Conservation (phyloP, 108 stramenopile species). For the Nitzschia putrida region DNA sequence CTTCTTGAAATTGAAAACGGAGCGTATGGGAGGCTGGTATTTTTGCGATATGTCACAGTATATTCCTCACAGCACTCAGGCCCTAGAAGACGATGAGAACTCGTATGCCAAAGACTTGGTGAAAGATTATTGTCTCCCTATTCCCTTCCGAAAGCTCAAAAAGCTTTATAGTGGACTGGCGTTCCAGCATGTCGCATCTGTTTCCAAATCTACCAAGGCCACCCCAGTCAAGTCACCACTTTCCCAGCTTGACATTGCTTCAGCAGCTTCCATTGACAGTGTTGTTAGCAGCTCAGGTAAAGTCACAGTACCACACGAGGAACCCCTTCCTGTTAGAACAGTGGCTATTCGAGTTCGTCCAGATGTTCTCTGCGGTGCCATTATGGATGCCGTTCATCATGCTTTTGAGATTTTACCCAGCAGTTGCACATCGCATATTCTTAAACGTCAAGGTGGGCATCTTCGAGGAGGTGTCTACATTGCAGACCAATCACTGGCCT, state of each 20-base stretch:
- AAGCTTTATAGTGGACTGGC: constrained; percentile 38
- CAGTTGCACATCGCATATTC: constrained; percentile 28
- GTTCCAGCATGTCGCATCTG: constrained; percentile 14
- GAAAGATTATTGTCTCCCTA: constrained; percentile 42
- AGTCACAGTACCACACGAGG: constrained; percentile 22
- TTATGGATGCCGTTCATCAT: constrained; percentile 59
- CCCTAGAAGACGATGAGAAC: too few relatives aligned
- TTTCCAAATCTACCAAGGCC: neutral
- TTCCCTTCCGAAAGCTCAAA: constrained; percentile 42
- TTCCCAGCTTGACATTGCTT: neutral
- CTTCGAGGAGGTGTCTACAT: constrained; percentile 41
- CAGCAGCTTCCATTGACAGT: neutral
- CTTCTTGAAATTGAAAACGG: constrained; percentile 34
- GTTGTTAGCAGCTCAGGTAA: neutral
- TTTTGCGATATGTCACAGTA: constrained; percentile 34
- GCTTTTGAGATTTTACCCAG: constrained; percentile 33
- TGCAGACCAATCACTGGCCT: constrained; percentile 43
- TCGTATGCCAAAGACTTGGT: constrained; percentile 21
- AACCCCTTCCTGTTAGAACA: constrained; percentile 67
- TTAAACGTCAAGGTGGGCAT: constrained; percentile 69
- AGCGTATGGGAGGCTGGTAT: constrained; percentile 42
- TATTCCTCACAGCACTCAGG: constrained; percentile 4
- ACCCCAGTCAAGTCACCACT: constrained; percentile 9
- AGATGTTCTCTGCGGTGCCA: constrained; percentile 81
- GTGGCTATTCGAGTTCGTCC: constrained; percentile 78